Evolutionary conservation across 1,284 basidiomycete species (phyloP).

Genomic region (Apiotrichum mycotoxinovorans): DNA sequence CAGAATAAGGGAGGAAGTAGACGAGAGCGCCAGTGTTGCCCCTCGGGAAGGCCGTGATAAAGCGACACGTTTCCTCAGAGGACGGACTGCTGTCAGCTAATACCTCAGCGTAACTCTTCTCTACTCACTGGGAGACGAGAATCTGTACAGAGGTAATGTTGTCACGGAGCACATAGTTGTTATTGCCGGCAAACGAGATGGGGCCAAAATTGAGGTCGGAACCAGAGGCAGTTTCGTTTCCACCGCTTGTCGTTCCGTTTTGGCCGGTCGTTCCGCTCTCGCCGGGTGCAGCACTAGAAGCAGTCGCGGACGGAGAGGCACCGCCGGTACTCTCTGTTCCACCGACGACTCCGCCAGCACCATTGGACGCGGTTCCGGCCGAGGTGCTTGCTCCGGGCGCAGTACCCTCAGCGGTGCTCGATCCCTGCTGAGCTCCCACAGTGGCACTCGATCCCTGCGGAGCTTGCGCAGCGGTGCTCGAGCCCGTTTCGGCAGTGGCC

Average conservation of each 20-base stretch:
- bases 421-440: too few relatives aligned
- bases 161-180: conserved; percentile 53
- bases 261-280: conserved; percentile 5
- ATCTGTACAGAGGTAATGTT: conserved; percentile 50
- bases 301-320: neutral
- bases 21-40: conserved; percentile 52
- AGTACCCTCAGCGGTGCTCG: too few relatives aligned
- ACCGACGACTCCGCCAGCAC: neutral
- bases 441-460: too few relatives aligned
- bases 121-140: conserved; percentile 39
- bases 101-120: neutral
- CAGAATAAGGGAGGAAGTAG: conserved; percentile 46
- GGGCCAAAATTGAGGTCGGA: conserved; percentile 27
- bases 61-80: conserved; percentile 39
- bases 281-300: conserved; percentile 45
- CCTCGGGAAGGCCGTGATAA: conserved; percentile 52
- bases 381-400: too few relatives aligned
- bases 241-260: conserved; percentile 16
- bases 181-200: conserved; percentile 46
- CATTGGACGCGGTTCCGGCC: neutral
- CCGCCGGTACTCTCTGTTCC: neutral
- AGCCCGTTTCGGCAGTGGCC: too few relatives aligned
- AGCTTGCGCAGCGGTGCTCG: too few relatives aligned
- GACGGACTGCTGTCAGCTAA: conserved; percentile 32
- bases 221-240: conserved; percentile 7